Percentiles rank a stretch among this genome's conserved stretches.
Evolutionary conservation across 208 protist genomes (phyloP).

Genomic region (Acanthamoeba castellanii): DNA sequence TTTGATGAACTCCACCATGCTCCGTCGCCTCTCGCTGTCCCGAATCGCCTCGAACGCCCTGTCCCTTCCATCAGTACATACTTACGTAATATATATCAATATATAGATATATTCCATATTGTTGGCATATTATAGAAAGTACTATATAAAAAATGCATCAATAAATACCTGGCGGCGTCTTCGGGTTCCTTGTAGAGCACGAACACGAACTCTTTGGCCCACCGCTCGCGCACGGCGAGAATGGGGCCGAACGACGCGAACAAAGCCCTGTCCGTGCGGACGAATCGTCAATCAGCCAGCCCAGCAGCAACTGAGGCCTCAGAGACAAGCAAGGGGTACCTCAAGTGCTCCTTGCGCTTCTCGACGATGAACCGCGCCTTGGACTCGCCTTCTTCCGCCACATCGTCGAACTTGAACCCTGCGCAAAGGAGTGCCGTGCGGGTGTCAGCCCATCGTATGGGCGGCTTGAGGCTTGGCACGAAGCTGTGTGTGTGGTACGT

Average conservation of each 20-base stretch:
- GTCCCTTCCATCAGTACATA: no score
- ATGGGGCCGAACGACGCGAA: neutral
- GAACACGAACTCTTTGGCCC: slow-evolving; percentile 32
- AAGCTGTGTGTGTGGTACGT: neutral
- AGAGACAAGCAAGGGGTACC: neutral
- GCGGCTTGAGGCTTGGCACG: neutral
- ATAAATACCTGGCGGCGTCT: neutral
- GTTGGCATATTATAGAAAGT: neutral
- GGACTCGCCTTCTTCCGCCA: neutral
- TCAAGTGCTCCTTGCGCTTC: neutral
- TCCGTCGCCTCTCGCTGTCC: neutral
- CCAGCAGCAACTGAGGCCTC: neutral
- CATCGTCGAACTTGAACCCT: slow-evolving; percentile 5
- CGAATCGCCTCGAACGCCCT: neutral
- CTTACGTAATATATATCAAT: neutral
- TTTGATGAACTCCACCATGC: neutral
- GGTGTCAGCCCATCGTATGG: neutral
- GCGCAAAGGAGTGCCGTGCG: no score
- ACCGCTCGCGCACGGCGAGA: neutral
- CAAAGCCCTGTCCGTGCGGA: neutral
- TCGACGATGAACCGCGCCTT: neutral
- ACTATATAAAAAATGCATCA: neutral
- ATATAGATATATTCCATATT: neutral
- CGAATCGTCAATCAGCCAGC: neutral
- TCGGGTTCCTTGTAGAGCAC: slow-evolving; percentile 1